These are phyloP conservation scores for Sindora glabra DNA, from an alignment of 306 rosid genomes.

Conservation along the genomic window DNA sequence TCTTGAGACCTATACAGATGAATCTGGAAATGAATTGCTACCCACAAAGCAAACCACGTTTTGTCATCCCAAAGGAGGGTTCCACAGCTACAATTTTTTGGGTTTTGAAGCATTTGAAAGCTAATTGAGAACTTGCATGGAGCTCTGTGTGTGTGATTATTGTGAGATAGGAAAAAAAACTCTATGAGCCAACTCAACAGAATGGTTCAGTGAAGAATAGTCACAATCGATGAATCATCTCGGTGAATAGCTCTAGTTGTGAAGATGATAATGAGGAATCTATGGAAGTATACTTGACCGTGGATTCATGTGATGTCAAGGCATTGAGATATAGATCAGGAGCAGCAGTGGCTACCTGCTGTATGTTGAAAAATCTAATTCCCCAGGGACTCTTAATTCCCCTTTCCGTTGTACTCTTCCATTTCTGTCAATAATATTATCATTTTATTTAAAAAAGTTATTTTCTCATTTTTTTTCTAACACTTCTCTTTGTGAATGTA, in stretches of 20 bases:
- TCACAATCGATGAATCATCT: neutral
- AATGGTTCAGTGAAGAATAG: neutral
- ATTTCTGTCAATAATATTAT: too few relatives aligned
- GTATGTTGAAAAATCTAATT: too few relatives aligned
- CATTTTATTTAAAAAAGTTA: too few relatives aligned
- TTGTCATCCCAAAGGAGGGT: constrained; percentile 47
- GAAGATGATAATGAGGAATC: neutral
- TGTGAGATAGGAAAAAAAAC: constrained; percentile 1
- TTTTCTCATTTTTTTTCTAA: too few relatives aligned
- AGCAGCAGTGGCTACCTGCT: too few relatives aligned
- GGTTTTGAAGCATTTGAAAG: constrained; percentile 48
- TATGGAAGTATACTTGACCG: neutral
- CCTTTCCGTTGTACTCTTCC: too few relatives aligned
- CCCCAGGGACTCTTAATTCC: too few relatives aligned
- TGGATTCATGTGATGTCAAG: too few relatives aligned
- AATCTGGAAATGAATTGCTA: constrained; percentile 54
- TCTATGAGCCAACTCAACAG: neutral
- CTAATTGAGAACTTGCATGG: neutral
- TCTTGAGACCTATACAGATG: constrained; percentile 46
- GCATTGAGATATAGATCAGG: too few relatives aligned
- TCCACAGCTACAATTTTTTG: constrained; percentile 36
- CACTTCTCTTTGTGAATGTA: too few relatives aligned
- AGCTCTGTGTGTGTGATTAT: neutral
- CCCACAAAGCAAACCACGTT: constrained; percentile 73
- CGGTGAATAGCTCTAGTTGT: neutral